Base-by-base conservation (phyloP, 192 early-diverging fungal genomes). In the Lobosporangium transversale region DNA sequence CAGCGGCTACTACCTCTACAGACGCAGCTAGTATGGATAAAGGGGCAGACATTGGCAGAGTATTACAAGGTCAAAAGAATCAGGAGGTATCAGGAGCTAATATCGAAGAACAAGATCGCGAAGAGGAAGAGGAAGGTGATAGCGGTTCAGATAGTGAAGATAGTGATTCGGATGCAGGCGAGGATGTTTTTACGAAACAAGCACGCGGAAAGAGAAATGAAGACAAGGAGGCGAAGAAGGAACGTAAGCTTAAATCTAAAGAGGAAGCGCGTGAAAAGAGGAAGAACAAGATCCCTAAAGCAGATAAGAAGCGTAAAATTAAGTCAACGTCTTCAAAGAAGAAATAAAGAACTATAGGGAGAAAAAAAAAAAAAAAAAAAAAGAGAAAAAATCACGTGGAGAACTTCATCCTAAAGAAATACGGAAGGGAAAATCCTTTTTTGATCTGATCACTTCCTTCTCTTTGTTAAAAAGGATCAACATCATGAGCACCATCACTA, bases 261-360 rank as follows among this genome's bases (percentile, higher is more conserved):
- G 97, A 99, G 48, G 93, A 90, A 54, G 92, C 90, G 42, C 90
- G 95, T 40, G 95, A 97, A 67, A 92, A 93, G 73, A 85, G 97
- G 71, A 96, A 98, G 71, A 86, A 83, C 70, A 99, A 99, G 84
- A 89, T 96, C 17, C 96, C 97, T 24, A 99, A 99, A 81, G 88
- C 93, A 17, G 94, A 95, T 76, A 99, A 99, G 80, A 99, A 97
- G 79, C 87, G 94, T 59, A 95, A 93, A 73, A 87, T 94, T 67
- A 65, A 55, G 44, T 47, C 53, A 44, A 55, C 53, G 0, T 65
- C 63, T 0, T 24, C 43, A 6, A 55, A 65, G 42, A 55, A 65
- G 43, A 55, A 55, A 53, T 65, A 55, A 18, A 58, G 15, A 20
- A 11, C 17, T 26, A 5, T 40, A 14, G 47, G 21, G 32, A 32